Base-by-base conservation (phyloP, 345 rosid species). In the Acer campestre region DNA sequence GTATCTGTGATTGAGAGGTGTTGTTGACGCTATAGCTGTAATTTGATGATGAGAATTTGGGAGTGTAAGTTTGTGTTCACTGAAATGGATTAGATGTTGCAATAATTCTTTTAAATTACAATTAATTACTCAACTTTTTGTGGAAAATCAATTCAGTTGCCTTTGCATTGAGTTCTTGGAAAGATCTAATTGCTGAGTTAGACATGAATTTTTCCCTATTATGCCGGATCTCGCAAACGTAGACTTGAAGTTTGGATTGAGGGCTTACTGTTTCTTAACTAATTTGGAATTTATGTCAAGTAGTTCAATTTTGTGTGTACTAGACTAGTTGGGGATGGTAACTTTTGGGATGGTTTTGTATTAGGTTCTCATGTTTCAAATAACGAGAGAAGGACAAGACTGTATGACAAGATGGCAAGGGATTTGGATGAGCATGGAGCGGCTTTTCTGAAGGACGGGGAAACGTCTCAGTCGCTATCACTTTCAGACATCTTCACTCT, bases 381-480 rank as follows among this genome's bases (percentile, higher is more conserved):
- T 77, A 70, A 61, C 70, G 90, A 92, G 53, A 85, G 68, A 78
- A 88, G 98, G 81, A 78, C 84, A 11, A 81, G 71, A 67, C 79
- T 96, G 83, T 94, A 94, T 76, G 91, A 90, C 83, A 88, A 86
- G 81, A 91, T 96, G 99, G 94, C 82, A 59, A 86, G 79, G 80
- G 97, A 92, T 85, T 83, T 92, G 83, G 90, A 89, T 78, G 95
- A 91, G 77, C 86, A 79, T 1, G 99, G 98, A 72, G 86, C 90
- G 0, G 79, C 69, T 35, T 94, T 96, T 76, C 94, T 96, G 55
- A 88, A 92, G 80, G 93, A 88, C 14, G 97, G 99, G 11, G 87
- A 96, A 86, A 94, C 99, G 14, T 91, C 98, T 79, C 97, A 92
- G 84, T 94, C 97, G 6, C 81, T 96, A 80, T 84, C 89, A 3